Percentiles rank a stretch among this genome's conserved stretches.
These are phyloP conservation scores for Cyberlindnera lachancei DNA, from an alignment of 805 yeast species.

Conservation along the genomic window DNA sequence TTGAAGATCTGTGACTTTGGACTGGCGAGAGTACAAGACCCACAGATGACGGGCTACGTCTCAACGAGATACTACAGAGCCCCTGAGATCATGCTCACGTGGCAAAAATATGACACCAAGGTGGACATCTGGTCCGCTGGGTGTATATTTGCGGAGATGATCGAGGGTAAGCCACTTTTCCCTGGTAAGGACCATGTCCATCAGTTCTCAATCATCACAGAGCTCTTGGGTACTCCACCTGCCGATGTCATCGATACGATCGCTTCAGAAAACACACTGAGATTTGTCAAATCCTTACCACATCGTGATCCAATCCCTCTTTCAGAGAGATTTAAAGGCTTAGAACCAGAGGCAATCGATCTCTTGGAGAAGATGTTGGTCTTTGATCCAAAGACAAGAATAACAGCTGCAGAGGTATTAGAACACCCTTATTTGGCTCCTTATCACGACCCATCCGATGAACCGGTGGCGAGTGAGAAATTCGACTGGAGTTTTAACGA, in stretches of 20 bases:
- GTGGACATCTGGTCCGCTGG: conserved; percentile 99
- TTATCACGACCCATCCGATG: conserved; percentile 96
- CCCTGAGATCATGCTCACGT: conserved; percentile 96
- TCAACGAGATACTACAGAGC: conserved; percentile 95
- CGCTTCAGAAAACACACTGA: conserved; percentile 88
- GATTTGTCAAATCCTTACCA: conserved; percentile 91
- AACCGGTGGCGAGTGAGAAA: conserved; percentile 85
- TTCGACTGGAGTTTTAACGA: conserved; percentile 99
- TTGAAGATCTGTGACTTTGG: conserved; percentile 92
- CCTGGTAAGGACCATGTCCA: conserved; percentile 99
- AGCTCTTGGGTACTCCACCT: conserved; percentile 93
- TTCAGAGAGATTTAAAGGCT: conserved; percentile 67
- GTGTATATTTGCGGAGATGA: conserved; percentile 95
- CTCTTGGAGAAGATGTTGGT: conserved; percentile 83
- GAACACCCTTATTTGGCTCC: conserved; percentile 89
- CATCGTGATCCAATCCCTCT: conserved; percentile 89
- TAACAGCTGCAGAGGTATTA: conserved; percentile 85
- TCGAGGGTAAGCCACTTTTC: conserved; percentile 92
- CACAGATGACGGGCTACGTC: conserved; percentile 98
- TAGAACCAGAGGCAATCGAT: conserved; percentile 84
- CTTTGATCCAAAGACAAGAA: conserved; percentile 91
- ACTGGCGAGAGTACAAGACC: conserved; percentile 93
- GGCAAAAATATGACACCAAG: conserved; percentile 96
- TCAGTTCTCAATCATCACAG: conserved; percentile 95
- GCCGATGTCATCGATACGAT: conserved; percentile 93